Conservation (phyloP, 1,139 yeast species). For the Yamadazyma mexicana region DNA sequence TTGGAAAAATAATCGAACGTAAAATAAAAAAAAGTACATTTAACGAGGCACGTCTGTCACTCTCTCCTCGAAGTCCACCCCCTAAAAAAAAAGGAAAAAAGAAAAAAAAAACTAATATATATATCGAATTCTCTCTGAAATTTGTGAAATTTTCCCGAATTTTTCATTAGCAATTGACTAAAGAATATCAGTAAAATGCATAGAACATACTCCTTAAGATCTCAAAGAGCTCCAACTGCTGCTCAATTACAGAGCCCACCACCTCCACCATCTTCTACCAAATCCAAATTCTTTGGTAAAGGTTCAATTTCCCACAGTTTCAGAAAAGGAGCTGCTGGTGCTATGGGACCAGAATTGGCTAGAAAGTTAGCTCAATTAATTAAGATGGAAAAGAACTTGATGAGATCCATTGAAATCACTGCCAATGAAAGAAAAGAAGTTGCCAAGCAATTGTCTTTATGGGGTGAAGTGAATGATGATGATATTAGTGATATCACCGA, state of each 20-base stretch:
- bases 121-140: background rate
- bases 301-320: conserved; percentile 65
- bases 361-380: conserved; percentile 75
- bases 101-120: background rate
- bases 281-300: conserved; percentile 70
- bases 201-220: conserved; percentile 82
- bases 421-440: conserved; percentile 80
- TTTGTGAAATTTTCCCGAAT: conserved; percentile 1
- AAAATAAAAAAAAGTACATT: background rate
- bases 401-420: conserved; percentile 76
- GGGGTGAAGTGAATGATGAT: conserved; percentile 88
- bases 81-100: background rate
- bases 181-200: conserved; percentile 47
- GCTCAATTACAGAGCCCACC: conserved; percentile 80
- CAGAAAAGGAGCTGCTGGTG: conserved; percentile 72
- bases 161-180: conserved; percentile 1
- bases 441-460: conserved; percentile 76
- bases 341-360: conserved; percentile 76
- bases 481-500: conserved; percentile 85
- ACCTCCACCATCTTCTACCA: conserved; percentile 73
- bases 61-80: background rate
- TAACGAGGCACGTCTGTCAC: background rate
- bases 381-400: conserved; percentile 79
- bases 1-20: too few species aligned
- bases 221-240: conserved; percentile 78